Evolutionary conservation across 2,329 filamentous ascomycete genomes (phyloP).

Genomic region (Neonectria sp.): DNA sequence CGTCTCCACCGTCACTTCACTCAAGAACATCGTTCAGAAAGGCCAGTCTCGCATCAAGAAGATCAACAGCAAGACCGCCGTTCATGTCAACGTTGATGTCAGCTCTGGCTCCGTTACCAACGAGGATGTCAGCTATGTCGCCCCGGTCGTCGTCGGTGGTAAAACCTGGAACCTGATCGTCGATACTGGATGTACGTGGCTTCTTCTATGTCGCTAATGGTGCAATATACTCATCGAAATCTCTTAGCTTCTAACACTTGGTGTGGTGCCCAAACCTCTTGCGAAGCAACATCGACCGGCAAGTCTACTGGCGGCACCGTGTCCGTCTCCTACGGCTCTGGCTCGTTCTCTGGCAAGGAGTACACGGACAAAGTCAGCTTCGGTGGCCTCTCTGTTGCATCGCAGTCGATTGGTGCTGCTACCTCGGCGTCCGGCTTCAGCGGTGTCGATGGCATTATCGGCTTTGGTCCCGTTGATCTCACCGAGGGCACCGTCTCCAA

Average conservation of each 20-base stretch:
- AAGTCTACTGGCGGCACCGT: not conserved
- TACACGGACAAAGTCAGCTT: slow-evolving; percentile 1
- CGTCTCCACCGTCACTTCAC: slow-evolving; percentile 41
- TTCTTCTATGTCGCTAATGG: slow-evolving; percentile 28
- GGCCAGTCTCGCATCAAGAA: slow-evolving; percentile 43
- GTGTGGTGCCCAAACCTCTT: slow-evolving; percentile 3
- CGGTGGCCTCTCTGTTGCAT: not conserved
- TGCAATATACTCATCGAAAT: not conserved
- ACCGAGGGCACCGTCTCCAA: slow-evolving; percentile 45
- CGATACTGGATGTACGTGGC: slow-evolving; percentile 47
- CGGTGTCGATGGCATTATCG: slow-evolving; percentile 4
- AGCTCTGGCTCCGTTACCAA: slow-evolving; percentile 47
- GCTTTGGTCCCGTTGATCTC: slow-evolving; percentile 41
- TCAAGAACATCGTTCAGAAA: slow-evolving; percentile 43
- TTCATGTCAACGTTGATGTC: slow-evolving; percentile 13
- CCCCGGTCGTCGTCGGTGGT: slow-evolving; percentile 45
- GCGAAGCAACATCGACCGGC: slow-evolving; percentile 3
- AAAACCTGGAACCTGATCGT: slow-evolving; percentile 47
- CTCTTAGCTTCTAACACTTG: not conserved
- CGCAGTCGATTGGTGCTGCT: slow-evolving; percentile 5
- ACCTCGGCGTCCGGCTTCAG: slow-evolving; percentile 1
- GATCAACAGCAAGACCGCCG: slow-evolving; percentile 37
- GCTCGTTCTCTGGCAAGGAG: slow-evolving; percentile 4
- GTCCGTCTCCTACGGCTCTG: slow-evolving; percentile 1
- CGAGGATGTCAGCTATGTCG: slow-evolving; percentile 46